Conservation (phyloP, 768 basidiomycete species). For the Hypholoma fasciculare region DNA sequence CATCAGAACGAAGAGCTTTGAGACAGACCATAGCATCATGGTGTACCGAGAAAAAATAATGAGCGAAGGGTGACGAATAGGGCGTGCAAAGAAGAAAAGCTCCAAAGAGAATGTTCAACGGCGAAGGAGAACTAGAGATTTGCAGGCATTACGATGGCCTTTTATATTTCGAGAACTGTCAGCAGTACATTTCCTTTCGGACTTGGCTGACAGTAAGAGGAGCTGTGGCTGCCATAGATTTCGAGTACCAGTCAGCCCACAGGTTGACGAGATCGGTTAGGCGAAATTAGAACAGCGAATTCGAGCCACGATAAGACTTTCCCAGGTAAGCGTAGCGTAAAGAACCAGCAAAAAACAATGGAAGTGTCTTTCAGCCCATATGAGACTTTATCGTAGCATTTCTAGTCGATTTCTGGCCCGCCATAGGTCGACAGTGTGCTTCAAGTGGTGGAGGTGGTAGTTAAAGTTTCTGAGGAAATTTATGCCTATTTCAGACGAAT, state of each 20-base stretch:
- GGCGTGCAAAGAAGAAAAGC: neutral
- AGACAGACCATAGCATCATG: constrained; percentile 3
- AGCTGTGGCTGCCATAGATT: neutral
- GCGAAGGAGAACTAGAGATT: constrained; percentile 1
- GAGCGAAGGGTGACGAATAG: neutral
- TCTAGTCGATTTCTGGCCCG: too few relatives aligned
- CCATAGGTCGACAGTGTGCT: neutral
- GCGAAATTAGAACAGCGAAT: neutral
- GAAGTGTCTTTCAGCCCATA: neutral
- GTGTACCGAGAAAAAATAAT: neutral
- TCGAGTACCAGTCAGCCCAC: neutral
- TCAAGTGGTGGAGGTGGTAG: neutral
- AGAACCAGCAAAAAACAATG: too few relatives aligned
- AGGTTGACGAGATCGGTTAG: too few relatives aligned
- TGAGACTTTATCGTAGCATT: neutral
- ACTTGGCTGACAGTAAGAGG: constrained; percentile 1
- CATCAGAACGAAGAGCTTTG: constrained; percentile 14
- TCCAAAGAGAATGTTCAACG: neutral
- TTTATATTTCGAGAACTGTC: neutral
- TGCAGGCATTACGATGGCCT: neutral
- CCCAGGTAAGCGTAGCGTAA: neutral
- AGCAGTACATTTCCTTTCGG: neutral
- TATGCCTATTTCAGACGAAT: constrained; percentile 7
- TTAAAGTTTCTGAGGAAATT: constrained; percentile 6
- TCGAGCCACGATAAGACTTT: neutral